phyloP scores from a whole-genome alignment of 371 early-diverging fungal genomes.

The Actinomortierella wolfii region DNA sequence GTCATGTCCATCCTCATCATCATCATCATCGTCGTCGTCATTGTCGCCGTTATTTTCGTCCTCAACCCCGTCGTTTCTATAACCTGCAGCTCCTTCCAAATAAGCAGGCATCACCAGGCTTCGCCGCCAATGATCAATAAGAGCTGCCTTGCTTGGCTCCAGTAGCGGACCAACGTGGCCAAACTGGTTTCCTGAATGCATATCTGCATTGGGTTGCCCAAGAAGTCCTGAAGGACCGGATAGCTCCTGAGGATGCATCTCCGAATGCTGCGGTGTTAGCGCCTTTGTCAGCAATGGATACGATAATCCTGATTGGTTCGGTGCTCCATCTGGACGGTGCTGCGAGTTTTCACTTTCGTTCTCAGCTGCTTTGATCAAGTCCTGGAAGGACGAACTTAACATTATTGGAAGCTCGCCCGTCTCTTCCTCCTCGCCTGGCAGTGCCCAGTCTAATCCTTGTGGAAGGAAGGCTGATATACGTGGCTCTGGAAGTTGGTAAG shows the following conservation, averaged over 20 bases:
- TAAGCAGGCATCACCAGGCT: slow-evolving; percentile 13
- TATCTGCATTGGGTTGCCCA: no score
- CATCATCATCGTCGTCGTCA: not conserved
- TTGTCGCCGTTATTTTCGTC: slow-evolving; percentile 5
- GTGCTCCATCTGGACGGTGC: no score
- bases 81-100: slow-evolving; percentile 5
- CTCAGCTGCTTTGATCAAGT: not conserved
- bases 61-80: not conserved
- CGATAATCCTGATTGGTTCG: no score
- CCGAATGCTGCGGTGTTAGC: no score
- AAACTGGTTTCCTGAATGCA: no score
- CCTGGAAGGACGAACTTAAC: slow-evolving; percentile 6
- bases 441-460: slow-evolving; percentile 19
- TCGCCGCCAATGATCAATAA: slow-evolving; percentile 33
- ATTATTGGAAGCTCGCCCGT: slow-evolving; percentile 10
- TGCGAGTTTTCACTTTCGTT: no score
- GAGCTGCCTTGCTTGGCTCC: slow-evolving; percentile 30
- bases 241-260: no score
- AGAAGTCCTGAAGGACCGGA: no score
- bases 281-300: no score
- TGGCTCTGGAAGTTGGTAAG: slow-evolving; percentile 6
- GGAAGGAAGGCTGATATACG: slow-evolving; percentile 26
- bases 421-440: slow-evolving; percentile 15
- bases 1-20: not conserved
- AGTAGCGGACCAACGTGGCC: not conserved